Base-by-base conservation (phyloP, 2,329 filamentous ascomycete genomes). In the Fusarium nygamai region DNA sequence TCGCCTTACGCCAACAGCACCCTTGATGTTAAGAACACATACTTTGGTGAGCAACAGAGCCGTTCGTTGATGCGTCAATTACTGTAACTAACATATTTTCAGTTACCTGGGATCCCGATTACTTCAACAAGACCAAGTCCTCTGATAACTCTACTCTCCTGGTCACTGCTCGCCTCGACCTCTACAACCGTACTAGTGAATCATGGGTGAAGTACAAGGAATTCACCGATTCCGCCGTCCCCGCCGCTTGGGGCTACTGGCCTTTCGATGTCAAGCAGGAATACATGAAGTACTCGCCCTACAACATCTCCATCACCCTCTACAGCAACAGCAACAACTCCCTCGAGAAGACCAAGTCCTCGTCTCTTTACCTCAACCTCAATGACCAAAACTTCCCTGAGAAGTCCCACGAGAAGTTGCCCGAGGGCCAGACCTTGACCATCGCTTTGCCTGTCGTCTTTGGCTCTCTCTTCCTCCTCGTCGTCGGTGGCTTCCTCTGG, bases 71-170 rank as follows among this genome's bases (percentile, higher is more conserved):
- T 41, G 17, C 11, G 24, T 53, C 34, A 38, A 16, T 39, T 33
- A 10, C 17, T 16, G 8, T 13, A 44, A 33, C 60, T 71, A 61
- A 67, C 48, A 46, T 16, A 19, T 19, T 11, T 31, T 27, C 8
- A 90, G 88, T 90, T 61, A 89, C 87, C 34, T 90, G 88, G 88
- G 88, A 91, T 73, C 82, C 88, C 31, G 81, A 84, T 58, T 87
- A 83, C 80, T 89, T 88, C 82, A 82, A 83, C 75, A 78, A 81
- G 54, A 80, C 82, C 63, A 83, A 85, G 50, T 80, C 82, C 61
- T 83, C 84, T 74, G 71, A 67, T 69, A 83, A 82, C 73, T 60
- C 75, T 34, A 80, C 81, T 38, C 69, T 78, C 62, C 79, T 80
- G 33, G 75, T 84, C 61, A 73, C 78, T 39, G 66, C 83, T 76